phyloP scores from a whole-genome alignment of 306 rosid species.

The Cyamopsis tetragonoloba region DNA sequence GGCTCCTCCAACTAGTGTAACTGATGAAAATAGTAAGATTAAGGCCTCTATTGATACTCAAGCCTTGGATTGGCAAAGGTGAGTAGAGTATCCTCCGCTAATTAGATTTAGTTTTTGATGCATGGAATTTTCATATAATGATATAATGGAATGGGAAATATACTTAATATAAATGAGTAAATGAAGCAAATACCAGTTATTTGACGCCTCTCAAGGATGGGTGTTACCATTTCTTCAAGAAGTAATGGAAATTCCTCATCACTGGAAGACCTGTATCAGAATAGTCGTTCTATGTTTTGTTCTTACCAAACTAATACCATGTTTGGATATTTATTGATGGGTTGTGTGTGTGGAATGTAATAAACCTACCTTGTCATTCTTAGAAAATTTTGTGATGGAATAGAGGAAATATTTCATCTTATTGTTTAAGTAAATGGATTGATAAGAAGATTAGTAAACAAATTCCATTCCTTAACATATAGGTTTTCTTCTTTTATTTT shows the following conservation, averaged over 20 bases:
- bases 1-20: conserved; percentile 63
- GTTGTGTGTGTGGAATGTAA: too few relatives aligned
- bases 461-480: neutral
- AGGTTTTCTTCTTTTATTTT: too few relatives aligned
- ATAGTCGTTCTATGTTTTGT: neutral
- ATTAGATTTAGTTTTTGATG: neutral
- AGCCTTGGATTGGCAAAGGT: conserved; percentile 95
- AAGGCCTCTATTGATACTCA: conserved; percentile 85
- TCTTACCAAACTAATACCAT: neutral
- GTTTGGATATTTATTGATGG: neutral
- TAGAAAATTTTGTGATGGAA: neutral
- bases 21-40: conserved; percentile 92
- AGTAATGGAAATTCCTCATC: neutral
- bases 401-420: neutral
- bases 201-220: neutral
- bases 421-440: neutral
- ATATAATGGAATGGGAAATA: too few relatives aligned
- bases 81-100: conserved; percentile 32
- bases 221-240: neutral
- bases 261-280: neutral
- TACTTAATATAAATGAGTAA: neutral
- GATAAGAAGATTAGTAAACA: neutral
- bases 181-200: too few relatives aligned
- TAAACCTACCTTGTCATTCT: neutral
- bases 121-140: neutral